Evolutionary conservation across 306 rosid species (phyloP).

Genomic region (Castanopsis chinensis): DNA sequence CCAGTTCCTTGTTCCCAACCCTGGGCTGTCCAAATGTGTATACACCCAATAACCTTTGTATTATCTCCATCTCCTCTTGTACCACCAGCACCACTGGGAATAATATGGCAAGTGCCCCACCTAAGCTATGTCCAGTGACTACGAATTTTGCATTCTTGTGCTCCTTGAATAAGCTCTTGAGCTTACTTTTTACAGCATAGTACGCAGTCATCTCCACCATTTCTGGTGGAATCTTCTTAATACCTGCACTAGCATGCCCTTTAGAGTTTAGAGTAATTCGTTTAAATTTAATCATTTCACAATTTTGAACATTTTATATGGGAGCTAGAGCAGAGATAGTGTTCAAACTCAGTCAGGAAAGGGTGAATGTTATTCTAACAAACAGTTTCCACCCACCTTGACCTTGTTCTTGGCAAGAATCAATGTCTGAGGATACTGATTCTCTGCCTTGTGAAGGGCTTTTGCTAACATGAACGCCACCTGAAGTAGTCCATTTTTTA

Average conservation of each 20-base stretch:
- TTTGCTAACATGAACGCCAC: slow-evolving; percentile 7
- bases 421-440: slow-evolving; percentile 20
- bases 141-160: slow-evolving; percentile 67
- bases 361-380: too few relatives aligned
- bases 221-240: slow-evolving; percentile 27
- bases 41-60: slow-evolving; percentile 57
- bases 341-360: too few relatives aligned
- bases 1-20: slow-evolving; percentile 58
- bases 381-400: slow-evolving; percentile 4
- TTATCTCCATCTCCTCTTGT: slow-evolving; percentile 55
- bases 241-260: background rate
- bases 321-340: too few relatives aligned
- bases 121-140: slow-evolving; percentile 81
- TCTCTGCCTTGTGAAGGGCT: slow-evolving; percentile 9
- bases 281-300: too few relatives aligned
- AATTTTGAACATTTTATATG: too few relatives aligned
- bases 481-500: slow-evolving; percentile 7
- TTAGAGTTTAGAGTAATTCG: background rate
- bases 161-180: slow-evolving; percentile 52
- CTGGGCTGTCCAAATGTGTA: slow-evolving; percentile 87
- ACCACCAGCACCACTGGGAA: slow-evolving; percentile 63
- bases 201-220: slow-evolving; percentile 54
- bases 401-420: slow-evolving; percentile 9
- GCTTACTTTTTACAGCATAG: slow-evolving; percentile 43
- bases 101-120: slow-evolving; percentile 73